A percentile compares a stretch with the other conserved stretches of the same genome.
phyloP scores from a whole-genome alignment of 371 early-diverging fungal genomes.

The Rhizomucor pusillus region DNA sequence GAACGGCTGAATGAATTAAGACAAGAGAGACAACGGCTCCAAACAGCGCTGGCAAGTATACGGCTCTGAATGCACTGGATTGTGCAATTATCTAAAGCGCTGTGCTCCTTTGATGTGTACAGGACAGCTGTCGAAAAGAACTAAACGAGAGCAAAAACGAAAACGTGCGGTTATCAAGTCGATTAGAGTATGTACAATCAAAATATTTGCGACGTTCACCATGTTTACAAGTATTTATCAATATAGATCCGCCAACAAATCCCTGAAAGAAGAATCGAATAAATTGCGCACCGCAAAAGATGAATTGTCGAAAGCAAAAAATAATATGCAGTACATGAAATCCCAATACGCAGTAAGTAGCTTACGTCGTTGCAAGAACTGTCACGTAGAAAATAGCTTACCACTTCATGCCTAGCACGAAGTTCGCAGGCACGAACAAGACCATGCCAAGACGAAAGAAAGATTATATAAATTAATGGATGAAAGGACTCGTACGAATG shows the following conservation, averaged over 20 bases:
- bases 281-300: constrained; percentile 21
- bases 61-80: too few relatives aligned
- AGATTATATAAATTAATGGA: constrained; percentile 38
- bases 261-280: too few relatives aligned
- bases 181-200: constrained; percentile 14
- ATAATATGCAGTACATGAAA: constrained; percentile 44
- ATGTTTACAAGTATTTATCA: background rate
- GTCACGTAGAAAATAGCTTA: background rate
- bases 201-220: too few relatives aligned
- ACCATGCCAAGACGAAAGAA: constrained; percentile 37
- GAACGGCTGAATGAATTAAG: constrained; percentile 8
- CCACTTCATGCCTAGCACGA: constrained; percentile 29
- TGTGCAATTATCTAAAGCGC: too few relatives aligned
- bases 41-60: constrained; percentile 14
- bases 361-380: background rate
- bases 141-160: constrained; percentile 10
- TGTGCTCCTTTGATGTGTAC: too few relatives aligned
- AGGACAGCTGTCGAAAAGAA: constrained; percentile 12
- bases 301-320: constrained; percentile 37
- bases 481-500: constrained; percentile 22
- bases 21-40: constrained; percentile 12
- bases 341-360: constrained; percentile 44
- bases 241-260: background rate
- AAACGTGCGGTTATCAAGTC: constrained; percentile 5
- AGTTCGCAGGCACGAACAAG: constrained; percentile 37